These are phyloP conservation scores for Blastobotrys apis DNA, from an alignment of 1,139 yeast species.

Conservation along the genomic window DNA sequence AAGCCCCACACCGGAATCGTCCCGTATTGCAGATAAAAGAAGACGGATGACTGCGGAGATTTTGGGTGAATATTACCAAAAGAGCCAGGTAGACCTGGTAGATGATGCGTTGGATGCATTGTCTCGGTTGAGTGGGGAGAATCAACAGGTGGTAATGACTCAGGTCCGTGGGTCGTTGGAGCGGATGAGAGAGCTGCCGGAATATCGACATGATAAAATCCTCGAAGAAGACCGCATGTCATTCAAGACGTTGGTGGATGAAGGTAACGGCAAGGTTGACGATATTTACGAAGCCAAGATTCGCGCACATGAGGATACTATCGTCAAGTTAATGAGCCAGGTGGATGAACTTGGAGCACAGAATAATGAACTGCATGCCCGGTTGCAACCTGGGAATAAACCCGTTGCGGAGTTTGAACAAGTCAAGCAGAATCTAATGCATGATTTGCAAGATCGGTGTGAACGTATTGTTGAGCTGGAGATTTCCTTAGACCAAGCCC, in stretches of 20 bases:
- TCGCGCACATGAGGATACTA: slow-evolving; percentile 25
- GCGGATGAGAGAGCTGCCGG: slow-evolving; percentile 8
- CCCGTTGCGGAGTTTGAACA: slow-evolving; percentile 28
- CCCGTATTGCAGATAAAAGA: background rate
- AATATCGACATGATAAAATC: slow-evolving; percentile 5
- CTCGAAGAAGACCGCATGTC: slow-evolving; percentile 9
- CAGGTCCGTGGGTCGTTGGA: slow-evolving; percentile 8
- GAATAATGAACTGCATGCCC: slow-evolving; percentile 17
- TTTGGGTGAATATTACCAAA: slow-evolving; percentile 13
- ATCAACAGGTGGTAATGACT: slow-evolving; percentile 3
- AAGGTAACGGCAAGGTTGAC: slow-evolving; percentile 11
- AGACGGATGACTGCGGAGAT: slow-evolving; percentile 7
- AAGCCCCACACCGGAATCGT: slow-evolving; percentile 3
- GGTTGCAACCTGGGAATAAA: slow-evolving; percentile 7
- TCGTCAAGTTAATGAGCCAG: slow-evolving; percentile 23
- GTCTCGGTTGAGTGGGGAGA: background rate
- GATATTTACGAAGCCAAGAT: slow-evolving; percentile 21
- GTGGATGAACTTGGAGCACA: slow-evolving; percentile 21
- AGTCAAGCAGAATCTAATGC: slow-evolving; percentile 38
- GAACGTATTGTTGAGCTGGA: slow-evolving; percentile 44
- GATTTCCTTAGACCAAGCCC: slow-evolving; percentile 38
- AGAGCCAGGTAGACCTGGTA: slow-evolving; percentile 6
- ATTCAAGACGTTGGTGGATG: slow-evolving; percentile 9
- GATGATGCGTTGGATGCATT: slow-evolving; percentile 10
- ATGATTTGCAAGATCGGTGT: slow-evolving; percentile 43